phyloP scores from a whole-genome alignment of 73 alveolate genomes.

The Breviolum minutum region DNA sequence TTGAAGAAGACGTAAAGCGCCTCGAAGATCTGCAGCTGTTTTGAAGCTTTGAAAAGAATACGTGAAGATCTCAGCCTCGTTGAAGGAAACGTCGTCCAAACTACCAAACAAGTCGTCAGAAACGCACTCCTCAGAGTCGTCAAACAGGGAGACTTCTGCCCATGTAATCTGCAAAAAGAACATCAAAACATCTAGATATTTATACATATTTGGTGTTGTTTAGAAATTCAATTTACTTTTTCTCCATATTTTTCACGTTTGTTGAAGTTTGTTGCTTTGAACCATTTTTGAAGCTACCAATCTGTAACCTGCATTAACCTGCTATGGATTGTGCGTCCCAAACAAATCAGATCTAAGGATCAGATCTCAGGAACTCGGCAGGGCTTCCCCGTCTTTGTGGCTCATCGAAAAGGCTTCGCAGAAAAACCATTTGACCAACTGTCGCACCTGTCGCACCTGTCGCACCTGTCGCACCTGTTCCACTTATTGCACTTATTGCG shows the following conservation, averaged over 20 bases:
- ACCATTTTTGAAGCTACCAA: no score
- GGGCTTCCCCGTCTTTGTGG: constrained; percentile 9
- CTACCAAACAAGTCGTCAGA: background rate
- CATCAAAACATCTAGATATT: no score
- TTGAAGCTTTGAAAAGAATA: background rate
- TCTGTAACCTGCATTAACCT: no score
- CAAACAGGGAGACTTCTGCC: background rate
- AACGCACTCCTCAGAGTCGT: background rate
- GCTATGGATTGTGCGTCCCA: background rate
- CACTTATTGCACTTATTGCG: background rate
- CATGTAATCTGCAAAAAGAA: no score
- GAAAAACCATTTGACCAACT: background rate
- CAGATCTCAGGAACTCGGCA: background rate
- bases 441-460: no score
- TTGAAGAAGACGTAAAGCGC: background rate
- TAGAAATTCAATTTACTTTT: no score
- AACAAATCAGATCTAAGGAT: background rate
- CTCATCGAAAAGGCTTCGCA: background rate
- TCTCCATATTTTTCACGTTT: no score
- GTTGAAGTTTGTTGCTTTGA: no score
- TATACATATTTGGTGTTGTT: no score
- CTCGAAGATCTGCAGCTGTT: background rate
- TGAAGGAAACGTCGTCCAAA: no score
- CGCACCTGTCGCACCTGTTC: background rate
- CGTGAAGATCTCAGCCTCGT: no score